These are phyloP conservation scores for Oxytropis ochrocephala DNA, from an alignment of 306 rosid genomes.

Conservation along the genomic window DNA sequence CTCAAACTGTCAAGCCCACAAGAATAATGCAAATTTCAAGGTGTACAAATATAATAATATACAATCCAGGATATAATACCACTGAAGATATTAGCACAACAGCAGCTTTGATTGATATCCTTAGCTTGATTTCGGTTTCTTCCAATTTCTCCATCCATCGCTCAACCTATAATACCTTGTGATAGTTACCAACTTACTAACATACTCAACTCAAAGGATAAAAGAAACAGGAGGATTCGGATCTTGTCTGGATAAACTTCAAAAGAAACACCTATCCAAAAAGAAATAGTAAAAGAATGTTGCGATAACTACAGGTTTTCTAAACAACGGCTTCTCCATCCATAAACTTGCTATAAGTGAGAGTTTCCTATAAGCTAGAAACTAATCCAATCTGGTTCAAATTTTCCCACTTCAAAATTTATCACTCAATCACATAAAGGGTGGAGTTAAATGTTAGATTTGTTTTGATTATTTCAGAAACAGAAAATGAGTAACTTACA, in stretches of 20 bases:
- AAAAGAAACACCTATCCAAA: not conserved
- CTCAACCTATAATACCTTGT: conserved; percentile 53
- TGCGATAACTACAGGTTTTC: not conserved
- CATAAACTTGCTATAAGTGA: not conserved
- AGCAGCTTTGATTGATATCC: conserved; percentile 70
- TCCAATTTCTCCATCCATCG: conserved; percentile 97
- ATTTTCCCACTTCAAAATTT: not conserved
- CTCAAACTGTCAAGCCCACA: conserved; percentile 18
- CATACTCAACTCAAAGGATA: conserved; percentile 12
- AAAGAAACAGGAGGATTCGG: not conserved
- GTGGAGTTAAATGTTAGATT: not conserved
- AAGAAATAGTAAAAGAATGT: not conserved
- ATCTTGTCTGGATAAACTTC: not conserved
- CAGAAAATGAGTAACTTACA: conserved; percentile 45
- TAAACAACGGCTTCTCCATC: not conserved
- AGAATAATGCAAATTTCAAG: conserved; percentile 1
- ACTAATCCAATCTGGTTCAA: not conserved
- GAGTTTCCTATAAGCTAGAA: not conserved
- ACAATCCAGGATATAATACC: conserved; percentile 35
- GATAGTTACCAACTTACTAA: conserved; percentile 17
- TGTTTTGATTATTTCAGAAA: conserved; percentile 1
- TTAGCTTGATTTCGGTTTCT: conserved; percentile 67
- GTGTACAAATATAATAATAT: conserved; percentile 2
- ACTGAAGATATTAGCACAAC: conserved; percentile 42
- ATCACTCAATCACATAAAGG: conserved; percentile 4